A percentile compares a stretch with the other conserved stretches of the same genome.
Conservation (phyloP, 805 yeast genomes). For the Lipomyces yamanashiensis region DNA sequence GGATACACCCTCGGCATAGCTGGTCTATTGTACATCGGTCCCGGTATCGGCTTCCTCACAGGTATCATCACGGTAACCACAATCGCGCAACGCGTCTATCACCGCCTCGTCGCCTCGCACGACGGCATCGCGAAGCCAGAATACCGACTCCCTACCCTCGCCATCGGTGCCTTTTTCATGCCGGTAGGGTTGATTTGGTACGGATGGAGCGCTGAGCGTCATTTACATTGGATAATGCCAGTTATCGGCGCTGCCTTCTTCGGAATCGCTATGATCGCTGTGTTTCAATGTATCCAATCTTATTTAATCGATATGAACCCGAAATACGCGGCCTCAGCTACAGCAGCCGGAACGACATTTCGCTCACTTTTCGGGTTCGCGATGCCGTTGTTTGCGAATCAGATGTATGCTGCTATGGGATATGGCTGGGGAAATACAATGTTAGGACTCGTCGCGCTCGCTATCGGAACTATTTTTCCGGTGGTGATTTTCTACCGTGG, state of each 20-base stretch:
- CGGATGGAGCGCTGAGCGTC: conserved; percentile 68
- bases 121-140: conserved; percentile 66
- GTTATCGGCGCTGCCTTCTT: conserved; percentile 63
- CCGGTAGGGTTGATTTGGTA: conserved; percentile 69
- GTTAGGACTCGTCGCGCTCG: conserved; percentile 62
- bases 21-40: conserved; percentile 76
- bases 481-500: conserved; percentile 61
- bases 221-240: conserved; percentile 66
- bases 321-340: conserved; percentile 73
- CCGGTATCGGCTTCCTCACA: conserved; percentile 67
- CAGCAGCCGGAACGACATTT: conserved; percentile 74
- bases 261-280: conserved; percentile 62
- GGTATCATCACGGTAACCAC: conserved; percentile 60
- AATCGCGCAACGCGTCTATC: conserved; percentile 54
- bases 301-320: conserved; percentile 75
- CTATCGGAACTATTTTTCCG: conserved; percentile 65
- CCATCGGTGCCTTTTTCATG: conserved; percentile 56
- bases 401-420: conserved; percentile 73
- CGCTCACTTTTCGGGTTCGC: conserved; percentile 73
- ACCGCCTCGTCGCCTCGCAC: conserved; percentile 48
- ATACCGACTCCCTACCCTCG: conserved; percentile 58
- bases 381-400: conserved; percentile 83
- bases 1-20: conserved; percentile 63
- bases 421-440: conserved; percentile 81
- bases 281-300: conserved; percentile 66